Evolutionary conservation across 2,329 filamentous ascomycete species (phyloP), one percentile per base, ranked within the genome.

Genomic region (Penicillium sp.): DNA sequence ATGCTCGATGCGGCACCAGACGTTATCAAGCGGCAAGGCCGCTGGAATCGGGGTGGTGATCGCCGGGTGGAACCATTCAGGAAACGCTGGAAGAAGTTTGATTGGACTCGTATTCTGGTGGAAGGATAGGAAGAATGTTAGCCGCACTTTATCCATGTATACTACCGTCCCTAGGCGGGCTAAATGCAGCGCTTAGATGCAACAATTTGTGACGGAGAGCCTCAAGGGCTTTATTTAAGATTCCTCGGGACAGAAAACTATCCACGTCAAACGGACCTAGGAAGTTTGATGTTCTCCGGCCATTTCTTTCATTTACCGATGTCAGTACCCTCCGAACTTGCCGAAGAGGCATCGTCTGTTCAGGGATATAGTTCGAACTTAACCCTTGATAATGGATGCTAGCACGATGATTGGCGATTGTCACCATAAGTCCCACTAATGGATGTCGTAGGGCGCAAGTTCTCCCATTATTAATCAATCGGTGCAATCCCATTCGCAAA

Each of bases 51-150:
- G 68, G 82, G 81, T 3, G 87, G 87, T 61, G 78, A 80, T 65
- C 66, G 76, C 31, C 80, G 92, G 61, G 77, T 88, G 0, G 90
- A 92, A 2, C 83, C 77, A 2, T 99, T 95, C 66, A 87, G 83
- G 76, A 92, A 87, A 76, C 80, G 83, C 41, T 99, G 94, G 94
- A 83, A 83, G 61, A 91, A 91, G 74, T 96, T 94, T 76, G 94
- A 99, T 76, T 99, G 94, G 87, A 88, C 85, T 25, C 81, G 80
- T 60, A 77, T 85, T 27, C 70, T 87, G 58, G 74, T 79, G 35
- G 81, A 83, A 61, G 77, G 69, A 38, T 41, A 41, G 38, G 16
- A 22, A 13, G n/a, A 18, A 13, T 5, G 9, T 20, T 38, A 5
- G 1, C 11, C 11, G 31, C 31, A 7, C 18, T 39, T 24, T 13